A percentile compares a stretch with the other conserved stretches of the same genome.
Evolutionary conservation across 306 rosid species (phyloP).

Genomic region (Leucaena leucocephala): DNA sequence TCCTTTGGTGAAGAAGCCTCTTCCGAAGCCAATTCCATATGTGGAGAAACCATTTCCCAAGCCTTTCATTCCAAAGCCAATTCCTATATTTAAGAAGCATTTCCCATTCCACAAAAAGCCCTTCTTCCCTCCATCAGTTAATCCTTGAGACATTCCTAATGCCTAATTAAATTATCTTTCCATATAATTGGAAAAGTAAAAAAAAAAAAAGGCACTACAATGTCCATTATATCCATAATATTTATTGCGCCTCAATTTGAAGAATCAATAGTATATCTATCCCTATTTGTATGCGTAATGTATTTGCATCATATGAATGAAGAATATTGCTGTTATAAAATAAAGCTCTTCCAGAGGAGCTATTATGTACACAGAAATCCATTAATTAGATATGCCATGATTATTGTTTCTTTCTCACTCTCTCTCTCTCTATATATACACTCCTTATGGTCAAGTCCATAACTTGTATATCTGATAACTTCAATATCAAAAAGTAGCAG

Average conservation of each 20-base stretch:
- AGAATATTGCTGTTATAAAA: neutral
- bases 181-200: neutral
- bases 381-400: neutral
- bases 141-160: conserved; percentile 1
- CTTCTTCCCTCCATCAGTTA: conserved; percentile 16
- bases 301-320: neutral
- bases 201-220: neutral
- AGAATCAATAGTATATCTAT: neutral
- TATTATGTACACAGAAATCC: neutral
- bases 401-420: neutral
- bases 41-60: neutral
- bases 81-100: neutral
- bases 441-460: too few relatives aligned
- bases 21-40: neutral
- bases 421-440: neutral
- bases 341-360: neutral
- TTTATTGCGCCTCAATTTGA: neutral
- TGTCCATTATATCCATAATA: neutral
- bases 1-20: neutral
- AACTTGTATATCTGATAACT: too few relatives aligned
- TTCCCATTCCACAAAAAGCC: conserved; percentile 26
- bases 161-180: neutral
- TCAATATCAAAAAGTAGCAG: neutral
- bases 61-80: conserved; percentile 11
- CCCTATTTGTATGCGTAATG: neutral